phyloP scores from a whole-genome alignment of 139 green algal species.

The Chlorella sp. region DNA sequence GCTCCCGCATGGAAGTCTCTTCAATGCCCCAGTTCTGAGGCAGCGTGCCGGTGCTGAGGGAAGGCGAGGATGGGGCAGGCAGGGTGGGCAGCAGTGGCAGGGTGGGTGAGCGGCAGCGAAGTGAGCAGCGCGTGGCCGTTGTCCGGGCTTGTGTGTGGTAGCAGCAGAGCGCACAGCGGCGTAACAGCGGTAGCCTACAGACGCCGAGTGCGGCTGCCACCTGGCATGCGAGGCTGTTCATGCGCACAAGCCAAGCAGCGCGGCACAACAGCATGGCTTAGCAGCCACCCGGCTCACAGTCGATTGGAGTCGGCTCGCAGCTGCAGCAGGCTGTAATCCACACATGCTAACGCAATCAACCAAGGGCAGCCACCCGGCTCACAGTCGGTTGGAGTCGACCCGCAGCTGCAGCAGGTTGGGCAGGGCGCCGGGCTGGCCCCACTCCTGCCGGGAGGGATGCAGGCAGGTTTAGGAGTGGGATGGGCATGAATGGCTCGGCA shows the following conservation, averaged over 20 bases:
- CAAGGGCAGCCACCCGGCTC: too few species aligned
- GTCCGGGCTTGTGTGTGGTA: not conserved
- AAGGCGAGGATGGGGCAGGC: not conserved
- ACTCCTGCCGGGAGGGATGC: slow-evolving; percentile 5
- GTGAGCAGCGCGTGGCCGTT: not conserved
- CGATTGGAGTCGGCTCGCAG: too few species aligned
- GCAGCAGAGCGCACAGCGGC: not conserved
- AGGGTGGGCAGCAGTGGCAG: not conserved
- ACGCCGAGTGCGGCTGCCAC: too few species aligned
- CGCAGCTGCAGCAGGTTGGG: slow-evolving; percentile 29
- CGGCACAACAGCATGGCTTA: not conserved
- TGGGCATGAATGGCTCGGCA: too few species aligned
- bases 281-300: not conserved
- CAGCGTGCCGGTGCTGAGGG: slow-evolving; percentile 19
- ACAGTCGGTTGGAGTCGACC: slow-evolving; percentile 23
- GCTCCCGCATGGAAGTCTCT: slow-evolving; percentile 14
- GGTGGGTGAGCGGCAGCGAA: not conserved
- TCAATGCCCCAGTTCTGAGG: slow-evolving; percentile 10
- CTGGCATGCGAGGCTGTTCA: too few species aligned
- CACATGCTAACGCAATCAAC: not conserved
- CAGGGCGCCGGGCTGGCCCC: slow-evolving; percentile 6
- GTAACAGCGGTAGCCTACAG: too few species aligned
- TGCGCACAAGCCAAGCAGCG: not conserved
- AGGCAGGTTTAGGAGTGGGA: not conserved
- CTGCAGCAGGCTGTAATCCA: too few species aligned